Evolutionary conservation across 352 stramenopile species (phyloP), one percentile per base, ranked within the genome.

Genomic region (Pythium utonaiense): DNA sequence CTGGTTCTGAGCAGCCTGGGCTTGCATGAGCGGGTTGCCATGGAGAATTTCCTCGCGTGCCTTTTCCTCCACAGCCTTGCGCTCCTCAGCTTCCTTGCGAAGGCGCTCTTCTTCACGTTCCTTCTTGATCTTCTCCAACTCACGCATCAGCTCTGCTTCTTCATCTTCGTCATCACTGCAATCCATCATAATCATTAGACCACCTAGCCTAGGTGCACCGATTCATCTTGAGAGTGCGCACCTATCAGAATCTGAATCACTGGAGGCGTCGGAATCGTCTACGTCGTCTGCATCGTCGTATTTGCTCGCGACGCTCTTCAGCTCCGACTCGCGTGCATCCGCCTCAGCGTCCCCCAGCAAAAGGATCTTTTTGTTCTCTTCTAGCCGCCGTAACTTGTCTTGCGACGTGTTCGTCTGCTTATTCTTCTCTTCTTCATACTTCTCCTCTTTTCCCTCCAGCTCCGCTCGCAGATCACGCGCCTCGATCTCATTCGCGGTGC

Each of bases 51-150:
- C 92, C 62, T 98, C 93, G 33, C 93, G 80, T 51, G 88, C 83
- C 45, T 86, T 78, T 53, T 95, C 71, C 65, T 97, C 88, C 3
- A 87, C 69, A 21, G 66, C 79, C 30, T 88, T 78, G 53, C 88
- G 80, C 53, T 93, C 88, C 16, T 87, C 88, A 45, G 93, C 80
- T n/a, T 93, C 85, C 57, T 98, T 96, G 27, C 86, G 93, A 28
- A 89, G 63, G 21, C 95, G 83, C 51, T 94, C 91, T 31, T 97
- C 90, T 68, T 98, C 95, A 14, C 97, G 88, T 70, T 99, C 97
- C 40, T 90, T 82, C 60, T 97, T 94, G 65, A 99, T 99, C 77
- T 98, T 99, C 55, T 98, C 97, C 22, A 99, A 71, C 73, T 99
- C 97, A 3, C 89, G 84, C 78, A 98, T 96, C 36, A 99, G 73